Evolutionary conservation across 164 flowering plant species (phyloP), one percentile per base, ranked within the genome.

Genomic region (Saururus chinensis): DNA sequence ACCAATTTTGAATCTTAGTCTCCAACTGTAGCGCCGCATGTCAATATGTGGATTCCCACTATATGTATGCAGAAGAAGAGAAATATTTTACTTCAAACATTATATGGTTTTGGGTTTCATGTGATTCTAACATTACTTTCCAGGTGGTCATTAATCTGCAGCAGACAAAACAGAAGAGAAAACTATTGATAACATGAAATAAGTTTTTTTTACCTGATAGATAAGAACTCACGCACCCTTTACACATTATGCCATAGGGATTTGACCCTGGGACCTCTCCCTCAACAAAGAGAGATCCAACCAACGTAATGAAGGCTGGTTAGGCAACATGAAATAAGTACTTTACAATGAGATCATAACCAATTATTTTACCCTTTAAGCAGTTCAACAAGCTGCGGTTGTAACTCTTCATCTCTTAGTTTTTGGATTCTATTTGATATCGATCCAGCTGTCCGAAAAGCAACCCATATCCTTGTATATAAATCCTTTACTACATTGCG

Each of bases 1-100:
- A 84, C 98, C 98, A 92, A 63, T 86, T 89, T 37, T 79, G 82
- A 68, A 92, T 81, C 75, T 89, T 93, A 4, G 83, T 82, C 67
- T 82, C 85, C 19, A 92, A 89, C 77, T 86, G 96, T 52, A 83
- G 81, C 4, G 96, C 89, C 8, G 96, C 93, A 54, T 78, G 84
- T 42, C 86, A 80, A 59, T n/a, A n/a, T 85, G 98, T 24, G 89
- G 78, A 24, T 88, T 77, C 35, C 79, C 83, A 75, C 85, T 77
- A 75, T 86, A 92, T 66, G 68, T 65, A 80, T 0, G 88, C 53
- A 0, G 92, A 84, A 68, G 91, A 76, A 45, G 79, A 73, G 60
- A 80, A 89, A 25, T 80, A 59, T 59, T 79, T 82, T 48, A 89
- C 96, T 76, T 89, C 96, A 58, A 59, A 74, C 67, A 89, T 74